phyloP scores from a whole-genome alignment of 345 rosid species.

The Carallia pectinifolia region DNA sequence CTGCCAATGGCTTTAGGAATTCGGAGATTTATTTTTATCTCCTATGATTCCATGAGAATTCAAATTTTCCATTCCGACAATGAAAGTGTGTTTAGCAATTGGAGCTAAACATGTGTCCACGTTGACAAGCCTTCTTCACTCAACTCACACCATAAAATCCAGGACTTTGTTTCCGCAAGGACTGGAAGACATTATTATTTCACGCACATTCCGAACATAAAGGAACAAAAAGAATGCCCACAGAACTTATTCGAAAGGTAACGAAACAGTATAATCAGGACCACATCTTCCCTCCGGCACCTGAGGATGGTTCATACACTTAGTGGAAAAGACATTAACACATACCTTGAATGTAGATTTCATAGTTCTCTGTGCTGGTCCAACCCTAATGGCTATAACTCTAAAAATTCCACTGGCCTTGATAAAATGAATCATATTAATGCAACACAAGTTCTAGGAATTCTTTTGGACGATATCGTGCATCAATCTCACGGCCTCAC shows the following conservation, averaged over 20 bases:
- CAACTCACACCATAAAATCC: too few relatives aligned
- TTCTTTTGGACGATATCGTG: not conserved
- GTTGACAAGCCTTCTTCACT: too few relatives aligned
- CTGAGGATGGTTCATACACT: constrained; percentile 1
- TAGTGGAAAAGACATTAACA: not conserved
- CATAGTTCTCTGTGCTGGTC: constrained; percentile 85
- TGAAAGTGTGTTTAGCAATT: too few relatives aligned
- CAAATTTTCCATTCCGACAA: too few relatives aligned
- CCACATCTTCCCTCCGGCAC: constrained; percentile 4
- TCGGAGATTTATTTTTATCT: too few relatives aligned
- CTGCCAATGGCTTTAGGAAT: too few relatives aligned
- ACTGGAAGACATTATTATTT: too few relatives aligned
- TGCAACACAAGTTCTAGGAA: constrained; percentile 5
- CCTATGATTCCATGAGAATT: too few relatives aligned
- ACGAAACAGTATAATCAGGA: not conserved
- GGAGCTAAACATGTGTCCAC: too few relatives aligned
- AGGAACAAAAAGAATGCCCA: too few relatives aligned
- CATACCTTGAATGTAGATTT: constrained; percentile 86
- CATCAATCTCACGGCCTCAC: constrained; percentile 25
- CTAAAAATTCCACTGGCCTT: constrained; percentile 90
- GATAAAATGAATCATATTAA: constrained; percentile 10
- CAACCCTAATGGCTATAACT: constrained; percentile 84
- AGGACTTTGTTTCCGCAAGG: too few relatives aligned
- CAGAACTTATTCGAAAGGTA: constrained; percentile 16
- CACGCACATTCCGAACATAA: too few relatives aligned